Base-by-base conservation (phyloP, 768 basidiomycete genomes). In the Mycena rebaudengoi region DNA sequence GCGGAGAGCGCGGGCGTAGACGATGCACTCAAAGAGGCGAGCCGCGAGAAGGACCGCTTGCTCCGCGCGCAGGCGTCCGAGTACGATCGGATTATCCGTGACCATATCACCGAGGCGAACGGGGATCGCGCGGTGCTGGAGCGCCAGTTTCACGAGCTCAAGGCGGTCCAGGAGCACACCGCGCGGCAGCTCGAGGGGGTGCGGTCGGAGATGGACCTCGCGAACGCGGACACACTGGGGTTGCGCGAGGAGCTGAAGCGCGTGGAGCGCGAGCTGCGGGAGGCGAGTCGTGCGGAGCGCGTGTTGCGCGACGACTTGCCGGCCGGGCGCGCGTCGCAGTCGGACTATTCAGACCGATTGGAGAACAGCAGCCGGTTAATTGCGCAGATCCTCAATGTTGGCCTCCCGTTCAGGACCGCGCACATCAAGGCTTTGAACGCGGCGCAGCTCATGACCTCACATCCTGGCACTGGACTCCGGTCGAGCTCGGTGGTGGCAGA, bases 61-160 rank as follows among this genome's bases (percentile, higher is more conserved):
- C 77, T 95, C 59, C 86, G 83, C 40, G 84, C 82, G 3, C 93
- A 95, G 72, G 90, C 91, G 7, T 87, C 85, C 14, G 92, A 86
- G 69, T 84, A 86, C 65, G 84, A 86, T 37, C 79, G 83, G 21
- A 81, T 83, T 49, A 87, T 98, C 65, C 86, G 94, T 1, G 95
- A 98, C 73, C 92, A 96, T 69, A 90, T 92, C 56, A 92, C 92
- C 3, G 96, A 99, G 75, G 93, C 95, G 14, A 94, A 98, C 70
- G 93, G 95, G 1, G 96, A 98, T 74, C 87, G 95, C 8, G 95
- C 96, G 0, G 94, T 97, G 14, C 81, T 98, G 45, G 95, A 98
- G 76, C 89, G 96, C 50, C 92, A 95, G 74, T 90, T 92, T 73
- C 87, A 85, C 39, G 92, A 93, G 72, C 78, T 93, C 35, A 84